These are phyloP conservation scores for Candida germanica DNA, from an alignment of 805 yeast species.

Conservation along the genomic window DNA sequence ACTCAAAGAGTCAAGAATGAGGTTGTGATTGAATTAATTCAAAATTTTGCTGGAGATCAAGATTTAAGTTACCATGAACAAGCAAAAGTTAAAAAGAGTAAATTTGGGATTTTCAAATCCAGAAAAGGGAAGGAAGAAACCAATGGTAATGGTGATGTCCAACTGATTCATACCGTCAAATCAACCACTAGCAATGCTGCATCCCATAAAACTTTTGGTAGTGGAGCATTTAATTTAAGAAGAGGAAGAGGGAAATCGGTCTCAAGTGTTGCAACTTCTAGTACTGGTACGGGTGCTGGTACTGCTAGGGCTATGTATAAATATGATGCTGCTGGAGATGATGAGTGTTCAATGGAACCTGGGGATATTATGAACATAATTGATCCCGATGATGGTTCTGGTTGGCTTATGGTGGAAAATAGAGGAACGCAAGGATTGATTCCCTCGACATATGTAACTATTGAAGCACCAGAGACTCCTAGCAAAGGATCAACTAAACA, in stretches of 20 bases:
- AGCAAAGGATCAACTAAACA: slow-evolving; percentile 33
- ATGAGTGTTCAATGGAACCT: slow-evolving; percentile 60
- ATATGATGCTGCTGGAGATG: slow-evolving; percentile 68
- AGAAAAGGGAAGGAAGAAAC: slow-evolving; percentile 10
- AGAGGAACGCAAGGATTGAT: slow-evolving; percentile 68
- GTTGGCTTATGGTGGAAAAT: slow-evolving; percentile 74
- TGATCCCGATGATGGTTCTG: slow-evolving; percentile 80
- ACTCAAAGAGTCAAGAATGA: slow-evolving; percentile 69
- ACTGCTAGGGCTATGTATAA: slow-evolving; percentile 57
- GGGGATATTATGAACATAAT: slow-evolving; percentile 62
- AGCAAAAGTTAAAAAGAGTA: slow-evolving; percentile 51
- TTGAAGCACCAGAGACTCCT: slow-evolving; percentile 16
- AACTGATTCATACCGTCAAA: slow-evolving; percentile 33
- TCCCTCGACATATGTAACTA: slow-evolving; percentile 74
- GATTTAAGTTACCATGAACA: slow-evolving; percentile 61
- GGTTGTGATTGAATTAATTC: slow-evolving; percentile 88
- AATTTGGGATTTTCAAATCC: slow-evolving; percentile 51
- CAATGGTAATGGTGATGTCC: slow-evolving; percentile 20
- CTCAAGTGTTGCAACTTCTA: slow-evolving; percentile 15
- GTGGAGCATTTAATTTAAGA: slow-evolving; percentile 34
- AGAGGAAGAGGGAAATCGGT: slow-evolving; percentile 29
- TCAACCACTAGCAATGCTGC: slow-evolving; percentile 19
- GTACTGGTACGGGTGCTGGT: slow-evolving; percentile 10
- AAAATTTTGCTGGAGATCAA: slow-evolving; percentile 73
- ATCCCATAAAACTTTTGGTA: slow-evolving; percentile 22